phyloP scores from a whole-genome alignment of 305 asterid species.

The Caryopteris hybrid region DNA sequence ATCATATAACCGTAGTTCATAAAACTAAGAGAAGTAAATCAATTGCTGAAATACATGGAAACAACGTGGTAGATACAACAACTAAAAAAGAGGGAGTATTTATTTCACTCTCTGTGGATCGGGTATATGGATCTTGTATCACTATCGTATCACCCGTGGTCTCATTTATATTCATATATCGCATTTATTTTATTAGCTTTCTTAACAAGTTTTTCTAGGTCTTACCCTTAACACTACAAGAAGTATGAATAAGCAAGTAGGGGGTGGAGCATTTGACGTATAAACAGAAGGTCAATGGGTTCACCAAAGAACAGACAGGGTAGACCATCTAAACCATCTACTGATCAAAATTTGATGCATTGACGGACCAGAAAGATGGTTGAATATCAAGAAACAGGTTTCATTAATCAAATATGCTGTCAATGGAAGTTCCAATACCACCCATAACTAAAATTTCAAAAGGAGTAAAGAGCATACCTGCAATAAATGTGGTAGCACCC shows the following conservation, averaged over 20 bases:
- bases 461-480: constrained; percentile 39
- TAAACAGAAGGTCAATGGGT: neutral
- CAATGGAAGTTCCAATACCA: neutral
- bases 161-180: too few relatives aligned
- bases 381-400: neutral
- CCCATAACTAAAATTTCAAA: neutral
- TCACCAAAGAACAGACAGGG: neutral
- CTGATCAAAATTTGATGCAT: neutral
- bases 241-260: neutral
- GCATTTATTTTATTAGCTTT: too few relatives aligned
- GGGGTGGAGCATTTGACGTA: neutral
- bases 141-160: too few relatives aligned
- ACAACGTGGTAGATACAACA: too few relatives aligned
- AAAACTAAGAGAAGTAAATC: neutral
- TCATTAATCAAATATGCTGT: neutral
- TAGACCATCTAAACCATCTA: neutral
- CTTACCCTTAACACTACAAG: neutral
- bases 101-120: too few relatives aligned
- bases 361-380: neutral
- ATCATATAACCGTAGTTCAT: too few relatives aligned
- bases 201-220: too few relatives aligned
- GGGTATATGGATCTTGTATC: too few relatives aligned
- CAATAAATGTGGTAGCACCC: constrained; percentile 72
- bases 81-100: neutral
- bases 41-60: neutral